Evolutionary conservation across 805 yeast genomes (phyloP).

Genomic region (Candida sphagnicola): DNA sequence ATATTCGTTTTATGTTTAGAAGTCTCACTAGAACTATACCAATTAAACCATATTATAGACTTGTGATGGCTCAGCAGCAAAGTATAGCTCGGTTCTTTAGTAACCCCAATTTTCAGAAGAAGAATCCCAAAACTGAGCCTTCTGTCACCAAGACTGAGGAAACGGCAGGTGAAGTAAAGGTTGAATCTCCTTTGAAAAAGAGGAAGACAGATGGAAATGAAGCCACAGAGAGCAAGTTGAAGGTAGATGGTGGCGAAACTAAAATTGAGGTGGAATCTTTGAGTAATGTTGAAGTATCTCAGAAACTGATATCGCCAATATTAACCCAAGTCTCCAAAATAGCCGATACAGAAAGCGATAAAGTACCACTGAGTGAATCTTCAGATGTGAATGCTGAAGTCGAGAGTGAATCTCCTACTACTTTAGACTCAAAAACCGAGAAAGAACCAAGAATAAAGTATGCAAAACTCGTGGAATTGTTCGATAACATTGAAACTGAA

Average conservation of each 20-base stretch:
- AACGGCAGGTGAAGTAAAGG: not conserved
- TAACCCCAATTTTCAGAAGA: slow-evolving; percentile 2
- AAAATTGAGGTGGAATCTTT: not conserved
- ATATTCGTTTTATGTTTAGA: slow-evolving; percentile 1
- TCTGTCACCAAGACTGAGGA: not conserved
- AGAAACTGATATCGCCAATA: not conserved
- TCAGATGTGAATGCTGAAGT: not conserved
- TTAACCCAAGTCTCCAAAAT: not conserved
- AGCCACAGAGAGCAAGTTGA: not conserved
- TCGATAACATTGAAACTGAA: slow-evolving; percentile 74
- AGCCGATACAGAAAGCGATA: too few species aligned
- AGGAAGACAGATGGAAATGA: not conserved
- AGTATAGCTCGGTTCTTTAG: slow-evolving; percentile 29
- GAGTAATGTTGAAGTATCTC: not conserved
- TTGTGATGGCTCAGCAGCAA: slow-evolving; percentile 29
- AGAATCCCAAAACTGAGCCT: not conserved
- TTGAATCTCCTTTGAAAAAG: not conserved
- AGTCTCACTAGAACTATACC: not conserved
- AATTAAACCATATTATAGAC: not conserved
- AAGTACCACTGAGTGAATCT: too few species aligned
- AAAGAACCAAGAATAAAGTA: slow-evolving; percentile 21
- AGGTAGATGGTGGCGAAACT: not conserved
- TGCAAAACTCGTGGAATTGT: slow-evolving; percentile 53
- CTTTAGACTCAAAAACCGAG: not conserved
- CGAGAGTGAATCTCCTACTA: not conserved